Evolutionary conservation across 1,284 basidiomycete genomes (phyloP), one percentile per base, ranked within the genome.

Genomic region (Trichosporon faecale): DNA sequence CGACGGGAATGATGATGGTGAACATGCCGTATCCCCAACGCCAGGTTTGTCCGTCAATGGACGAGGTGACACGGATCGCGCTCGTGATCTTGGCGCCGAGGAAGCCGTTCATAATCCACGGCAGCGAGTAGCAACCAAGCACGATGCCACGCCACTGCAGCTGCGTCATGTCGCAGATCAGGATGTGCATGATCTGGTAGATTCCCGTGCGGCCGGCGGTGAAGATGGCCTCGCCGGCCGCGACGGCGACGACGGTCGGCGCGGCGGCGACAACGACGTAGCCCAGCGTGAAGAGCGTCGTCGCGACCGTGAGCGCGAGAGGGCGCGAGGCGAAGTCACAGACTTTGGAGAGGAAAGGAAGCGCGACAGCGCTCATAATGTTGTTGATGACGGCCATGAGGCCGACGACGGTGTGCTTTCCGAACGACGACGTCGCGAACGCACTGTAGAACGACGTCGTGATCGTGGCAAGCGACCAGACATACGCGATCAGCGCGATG

Each of bases 121-220:
- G 86, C 84, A 78, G 88, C 87, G 88, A 86, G n/a, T 90, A 86
- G 12, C 91, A 83, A 7, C 89, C 90, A 1, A 88, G 86, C 16
- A 90, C 86, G 9, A 92, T 84, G 2, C 90, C 91, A 64, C 91
- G 87, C 90, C 90, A 92, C 77, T 88, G 86, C n/a, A 91, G 87
- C 1, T 89, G 89, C 0, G 91, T 91, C 67, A 90, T 88, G 78
- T 93, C 91, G n/a, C 90, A 90, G 67, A 77, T 69, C 44, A 77
- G 68, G 49, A 75, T 73, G 46, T 76, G 70, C 55, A 68, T 67
- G 18, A 71, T 49, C 27, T 68, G 68, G 49, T 71, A 69, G 64
- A 80, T 71, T 63, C 78, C 80, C 14, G 78, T 80, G 70, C 77
- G 76, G 31, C 80, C 80, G 14, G 80, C 67, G 2, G 79, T 78